phyloP scores from a whole-genome alignment of 106 monocot species.

The Narthecium ossifragum region DNA sequence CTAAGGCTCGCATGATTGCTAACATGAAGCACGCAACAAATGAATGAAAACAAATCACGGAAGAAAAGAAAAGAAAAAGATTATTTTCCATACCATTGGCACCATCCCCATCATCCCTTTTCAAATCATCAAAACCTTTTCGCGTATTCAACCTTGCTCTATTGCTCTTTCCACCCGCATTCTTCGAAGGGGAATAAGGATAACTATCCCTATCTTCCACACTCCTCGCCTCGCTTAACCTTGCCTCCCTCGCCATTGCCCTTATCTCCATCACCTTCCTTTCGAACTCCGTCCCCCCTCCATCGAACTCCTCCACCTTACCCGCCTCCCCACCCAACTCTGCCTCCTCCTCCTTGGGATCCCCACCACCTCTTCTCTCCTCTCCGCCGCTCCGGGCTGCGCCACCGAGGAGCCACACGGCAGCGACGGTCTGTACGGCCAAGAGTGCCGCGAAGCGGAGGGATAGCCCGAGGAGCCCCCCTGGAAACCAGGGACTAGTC shows the following conservation, averaged over 20 bases:
- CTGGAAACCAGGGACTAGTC: slow-evolving; percentile 1
- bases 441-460: slow-evolving; percentile 22
- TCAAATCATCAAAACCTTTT: slow-evolving; percentile 20
- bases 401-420: slow-evolving; percentile 29
- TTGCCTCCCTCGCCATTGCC: slow-evolving; percentile 32
- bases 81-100: neutral
- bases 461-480: slow-evolving; percentile 11
- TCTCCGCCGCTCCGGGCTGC: neutral
- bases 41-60: neutral
- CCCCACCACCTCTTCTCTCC: neutral
- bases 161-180: neutral
- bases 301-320: neutral
- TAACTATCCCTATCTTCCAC: slow-evolving; percentile 3
- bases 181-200: neutral
- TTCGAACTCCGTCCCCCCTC: slow-evolving; percentile 12
- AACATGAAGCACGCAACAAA: too few species aligned
- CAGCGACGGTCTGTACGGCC: slow-evolving; percentile 25
- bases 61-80: neutral
- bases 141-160: neutral
- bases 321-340: neutral
- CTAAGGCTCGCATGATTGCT: too few species aligned
- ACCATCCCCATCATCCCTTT: slow-evolving; percentile 1
- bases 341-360: neutral
- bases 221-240: neutral
- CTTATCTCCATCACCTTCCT: slow-evolving; percentile 29